Conservation (phyloP, 805 yeast species). For the Candida morakotiae region DNA sequence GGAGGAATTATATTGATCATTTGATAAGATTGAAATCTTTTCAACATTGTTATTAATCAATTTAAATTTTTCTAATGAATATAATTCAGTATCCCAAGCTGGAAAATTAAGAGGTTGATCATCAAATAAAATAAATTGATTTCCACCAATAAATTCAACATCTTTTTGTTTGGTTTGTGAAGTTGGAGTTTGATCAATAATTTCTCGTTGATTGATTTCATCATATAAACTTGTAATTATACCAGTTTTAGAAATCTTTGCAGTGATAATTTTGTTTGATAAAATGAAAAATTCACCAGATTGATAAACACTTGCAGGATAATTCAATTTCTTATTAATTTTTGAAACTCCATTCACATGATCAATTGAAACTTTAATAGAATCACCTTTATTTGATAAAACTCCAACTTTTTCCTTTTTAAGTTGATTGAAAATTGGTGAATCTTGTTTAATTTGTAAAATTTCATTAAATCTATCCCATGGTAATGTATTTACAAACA, state of each 20-base stretch:
- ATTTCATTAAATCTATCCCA: constrained; percentile 54
- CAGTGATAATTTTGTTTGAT: constrained; percentile 59
- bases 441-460: constrained; percentile 27
- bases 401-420: constrained; percentile 9
- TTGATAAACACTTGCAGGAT: constrained; percentile 48
- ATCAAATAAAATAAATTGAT: constrained; percentile 76
- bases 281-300: constrained; percentile 44
- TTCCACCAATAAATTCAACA: constrained; percentile 51
- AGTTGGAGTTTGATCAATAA: constrained; percentile 55
- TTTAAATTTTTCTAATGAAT: constrained; percentile 68
- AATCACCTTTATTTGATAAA: constrained; percentile 9
- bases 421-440: constrained; percentile 14
- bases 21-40: constrained; percentile 38
- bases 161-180: constrained; percentile 34
- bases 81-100: constrained; percentile 97
- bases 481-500: constrained; percentile 51
- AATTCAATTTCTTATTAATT: constrained; percentile 15
- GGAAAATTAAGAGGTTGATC: constrained; percentile 90
- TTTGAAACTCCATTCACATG: constrained; percentile 15
- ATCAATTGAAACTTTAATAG: constrained; percentile 19
- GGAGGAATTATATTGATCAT: constrained; percentile 59
- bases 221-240: constrained; percentile 64
- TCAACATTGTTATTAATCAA: constrained; percentile 39
- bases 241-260: constrained; percentile 48
- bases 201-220: constrained; percentile 51